These are phyloP conservation scores for Psilocybe subaeruginosa DNA, from an alignment of 768 basidiomycete genomes.

Conservation along the genomic window DNA sequence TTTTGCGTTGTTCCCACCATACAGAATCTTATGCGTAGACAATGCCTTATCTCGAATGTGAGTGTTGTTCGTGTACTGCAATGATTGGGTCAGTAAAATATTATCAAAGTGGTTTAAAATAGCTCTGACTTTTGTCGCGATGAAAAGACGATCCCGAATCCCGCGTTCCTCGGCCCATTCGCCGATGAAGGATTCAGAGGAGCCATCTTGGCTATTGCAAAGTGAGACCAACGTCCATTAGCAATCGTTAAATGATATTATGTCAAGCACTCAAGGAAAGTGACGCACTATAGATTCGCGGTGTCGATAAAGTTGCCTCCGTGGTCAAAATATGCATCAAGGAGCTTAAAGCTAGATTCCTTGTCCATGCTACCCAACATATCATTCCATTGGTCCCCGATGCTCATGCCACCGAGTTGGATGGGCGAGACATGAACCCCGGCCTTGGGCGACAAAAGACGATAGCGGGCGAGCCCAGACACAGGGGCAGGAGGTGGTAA, in stretches of 20 bases:
- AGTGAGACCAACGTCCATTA: not conserved
- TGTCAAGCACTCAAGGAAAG: not conserved
- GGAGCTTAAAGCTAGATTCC: conserved; percentile 44
- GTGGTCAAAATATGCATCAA: conserved; percentile 44
- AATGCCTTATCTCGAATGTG: not conserved
- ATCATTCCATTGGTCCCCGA: conserved; percentile 40
- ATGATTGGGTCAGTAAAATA: no score
- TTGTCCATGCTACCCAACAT: conserved; percentile 42
- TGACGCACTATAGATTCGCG: conserved; percentile 44
- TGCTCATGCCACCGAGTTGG: conserved; percentile 45
- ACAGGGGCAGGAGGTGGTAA: conserved; percentile 26
- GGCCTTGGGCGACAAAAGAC: conserved; percentile 36
- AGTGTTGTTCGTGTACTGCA: not conserved
- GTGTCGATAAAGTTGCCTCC: conserved; percentile 57
- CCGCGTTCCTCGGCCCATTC: conserved; percentile 53
- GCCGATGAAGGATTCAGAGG: conserved; percentile 55
- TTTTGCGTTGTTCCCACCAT: conserved; percentile 39
- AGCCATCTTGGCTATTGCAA: conserved; percentile 48
- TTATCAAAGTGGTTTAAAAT: no score
- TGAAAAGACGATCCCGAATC: conserved; percentile 50
- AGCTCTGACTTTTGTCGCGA: conserved; percentile 38
- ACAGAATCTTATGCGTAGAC: conserved; percentile 8
- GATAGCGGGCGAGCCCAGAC: conserved; percentile 37
- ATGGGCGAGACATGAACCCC: conserved; percentile 47
- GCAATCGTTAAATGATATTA: no score